A percentile compares a stretch with the other conserved stretches of the same genome.
Conservation (phyloP, 2,329 filamentous ascomycete species). For the Apiospora koreana region DNA sequence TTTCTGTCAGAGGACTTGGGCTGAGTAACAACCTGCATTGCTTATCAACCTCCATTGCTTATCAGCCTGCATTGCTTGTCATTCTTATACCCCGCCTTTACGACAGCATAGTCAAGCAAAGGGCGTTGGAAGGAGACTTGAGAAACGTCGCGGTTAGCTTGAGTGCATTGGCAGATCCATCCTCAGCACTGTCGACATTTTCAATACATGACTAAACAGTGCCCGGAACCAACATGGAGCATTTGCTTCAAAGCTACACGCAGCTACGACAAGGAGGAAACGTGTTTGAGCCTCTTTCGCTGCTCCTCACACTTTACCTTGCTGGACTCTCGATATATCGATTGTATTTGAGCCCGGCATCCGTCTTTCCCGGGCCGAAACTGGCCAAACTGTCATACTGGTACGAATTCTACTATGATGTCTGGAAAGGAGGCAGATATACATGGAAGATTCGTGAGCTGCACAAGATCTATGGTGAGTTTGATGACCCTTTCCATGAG, state of each 20-base stretch:
- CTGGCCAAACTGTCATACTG: constrained; percentile 15
- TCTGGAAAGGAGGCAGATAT: constrained; percentile 32
- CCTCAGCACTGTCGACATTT: no score
- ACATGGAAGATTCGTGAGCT: constrained; percentile 33
- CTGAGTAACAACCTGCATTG: neutral
- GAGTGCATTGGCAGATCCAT: neutral
- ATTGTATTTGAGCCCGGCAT: neutral
- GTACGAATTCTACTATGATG: constrained; percentile 38
- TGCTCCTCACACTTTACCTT: neutral
- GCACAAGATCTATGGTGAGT: constrained; percentile 35
- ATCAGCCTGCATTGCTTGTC: neutral
- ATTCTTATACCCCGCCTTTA: neutral
- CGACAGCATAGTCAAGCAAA: neutral
- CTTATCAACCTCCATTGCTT: no score
- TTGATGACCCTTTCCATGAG: no score
- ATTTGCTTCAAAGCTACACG: neutral
- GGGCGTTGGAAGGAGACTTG: no score
- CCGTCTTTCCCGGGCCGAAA: neutral
- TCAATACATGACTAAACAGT: no score
- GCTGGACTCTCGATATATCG: neutral
- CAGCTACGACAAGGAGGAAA: neutral
- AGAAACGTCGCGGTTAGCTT: neutral
- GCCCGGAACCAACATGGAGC: neutral
- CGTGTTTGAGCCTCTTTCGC: neutral
- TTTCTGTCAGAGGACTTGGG: neutral